Evolutionary conservation across 805 yeast species (phyloP).

Genomic region (Candida ovalis): DNA sequence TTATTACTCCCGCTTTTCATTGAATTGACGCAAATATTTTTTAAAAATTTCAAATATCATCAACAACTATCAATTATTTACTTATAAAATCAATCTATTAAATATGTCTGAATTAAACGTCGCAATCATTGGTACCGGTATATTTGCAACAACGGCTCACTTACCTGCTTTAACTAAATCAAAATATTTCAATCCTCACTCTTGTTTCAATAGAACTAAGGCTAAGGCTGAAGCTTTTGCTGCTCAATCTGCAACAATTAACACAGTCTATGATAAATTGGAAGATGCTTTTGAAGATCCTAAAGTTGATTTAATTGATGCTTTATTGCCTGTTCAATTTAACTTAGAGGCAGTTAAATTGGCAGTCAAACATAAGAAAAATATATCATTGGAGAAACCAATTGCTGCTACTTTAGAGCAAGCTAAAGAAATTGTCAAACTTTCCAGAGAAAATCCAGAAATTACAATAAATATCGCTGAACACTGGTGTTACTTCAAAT

Average conservation of each 20-base stretch:
- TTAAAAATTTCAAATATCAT: not conserved
- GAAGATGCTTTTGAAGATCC: slow-evolving; percentile 66
- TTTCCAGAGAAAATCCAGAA: slow-evolving; percentile 52
- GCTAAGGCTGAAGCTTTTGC: slow-evolving; percentile 84
- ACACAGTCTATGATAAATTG: slow-evolving; percentile 54
- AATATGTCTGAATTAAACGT: slow-evolving; percentile 38
- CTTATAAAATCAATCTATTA: not conserved
- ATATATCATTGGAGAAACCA: slow-evolving; percentile 85
- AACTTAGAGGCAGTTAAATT: slow-evolving; percentile 64
- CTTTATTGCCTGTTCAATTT: slow-evolving; percentile 82
- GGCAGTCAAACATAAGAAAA: slow-evolving; percentile 73
- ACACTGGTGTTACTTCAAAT: slow-evolving; percentile 75
- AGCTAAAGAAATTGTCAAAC: slow-evolving; percentile 72
- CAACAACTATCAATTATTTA: not conserved
- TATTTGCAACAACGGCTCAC: slow-evolving; percentile 83
- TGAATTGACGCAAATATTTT: not conserved
- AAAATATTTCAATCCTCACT: slow-evolving; percentile 51
- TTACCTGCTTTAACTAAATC: slow-evolving; percentile 65
- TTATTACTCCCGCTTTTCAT: too few species aligned
- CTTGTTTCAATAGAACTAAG: slow-evolving; percentile 80
- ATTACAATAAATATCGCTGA: slow-evolving; percentile 77
- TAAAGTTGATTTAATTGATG: slow-evolving; percentile 75
- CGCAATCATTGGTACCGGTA: slow-evolving; percentile 78
- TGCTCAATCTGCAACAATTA: slow-evolving; percentile 47
- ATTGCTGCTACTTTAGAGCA: slow-evolving; percentile 81